Conservation (phyloP, 192 early-diverging fungal genomes). For the Backusella macrospora region DNA sequence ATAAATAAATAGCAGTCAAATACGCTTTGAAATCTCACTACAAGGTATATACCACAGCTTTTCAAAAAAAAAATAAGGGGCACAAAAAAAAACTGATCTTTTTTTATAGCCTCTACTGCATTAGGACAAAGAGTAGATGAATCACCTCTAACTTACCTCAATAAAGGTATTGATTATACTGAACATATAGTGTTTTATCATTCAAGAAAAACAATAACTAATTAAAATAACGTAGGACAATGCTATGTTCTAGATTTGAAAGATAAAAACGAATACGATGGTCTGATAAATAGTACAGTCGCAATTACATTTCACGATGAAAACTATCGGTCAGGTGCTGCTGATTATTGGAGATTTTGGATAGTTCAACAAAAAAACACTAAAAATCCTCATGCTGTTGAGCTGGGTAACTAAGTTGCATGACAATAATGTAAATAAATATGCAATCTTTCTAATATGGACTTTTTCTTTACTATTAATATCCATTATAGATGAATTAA, state of each 20-base stretch:
- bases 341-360: slow-evolving; percentile 76
- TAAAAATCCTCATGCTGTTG: slow-evolving; percentile 60
- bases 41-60: background rate
- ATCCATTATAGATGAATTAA: background rate
- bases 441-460: background rate
- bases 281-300: slow-evolving; percentile 55
- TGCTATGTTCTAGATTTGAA: slow-evolving; percentile 59
- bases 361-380: slow-evolving; percentile 66
- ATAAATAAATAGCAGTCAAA: background rate
- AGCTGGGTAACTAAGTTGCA: slow-evolving; percentile 50
- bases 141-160: slow-evolving; percentile 68
- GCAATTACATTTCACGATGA: slow-evolving; percentile 75
- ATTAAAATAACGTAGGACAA: slow-evolving; percentile 44
- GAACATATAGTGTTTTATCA: background rate
- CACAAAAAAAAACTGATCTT: background rate
- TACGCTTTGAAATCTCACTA: background rate
- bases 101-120: slow-evolving; percentile 50
- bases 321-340: slow-evolving; percentile 61
- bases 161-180: slow-evolving; percentile 54
- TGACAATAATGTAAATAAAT: background rate
- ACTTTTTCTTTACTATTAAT: background rate
- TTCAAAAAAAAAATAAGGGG: background rate
- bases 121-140: slow-evolving; percentile 58
- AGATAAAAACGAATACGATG: slow-evolving; percentile 52
- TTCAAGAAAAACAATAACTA: background rate